phyloP scores from a whole-genome alignment of 2,329 filamentous ascomycete species.

The Metarhizium sp. region DNA sequence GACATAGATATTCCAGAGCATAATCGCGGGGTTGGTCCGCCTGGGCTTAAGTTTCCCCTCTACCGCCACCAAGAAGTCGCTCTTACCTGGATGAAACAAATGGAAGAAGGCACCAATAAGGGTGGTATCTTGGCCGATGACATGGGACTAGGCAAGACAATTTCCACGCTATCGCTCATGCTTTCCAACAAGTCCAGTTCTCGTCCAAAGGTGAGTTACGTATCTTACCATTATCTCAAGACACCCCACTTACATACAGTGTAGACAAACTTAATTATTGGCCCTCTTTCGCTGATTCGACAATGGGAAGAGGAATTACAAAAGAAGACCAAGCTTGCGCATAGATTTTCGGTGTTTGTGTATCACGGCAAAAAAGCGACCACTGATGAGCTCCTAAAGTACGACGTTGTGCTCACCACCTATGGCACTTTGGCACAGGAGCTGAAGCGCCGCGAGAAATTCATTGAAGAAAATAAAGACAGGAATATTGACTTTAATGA shows the following conservation, averaged over 20 bases:
- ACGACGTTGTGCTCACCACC: constrained; percentile 75
- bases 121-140: constrained; percentile 90
- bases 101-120: constrained; percentile 66
- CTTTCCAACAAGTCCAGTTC: constrained; percentile 52
- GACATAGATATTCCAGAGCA: constrained; percentile 56
- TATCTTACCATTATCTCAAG: constrained; percentile 15
- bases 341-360: constrained; percentile 56
- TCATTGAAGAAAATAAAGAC: constrained; percentile 37
- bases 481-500: constrained; percentile 27
- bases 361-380: constrained; percentile 61
- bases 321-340: constrained; percentile 51
- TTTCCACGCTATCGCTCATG: constrained; percentile 73
- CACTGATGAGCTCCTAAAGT: constrained; percentile 50
- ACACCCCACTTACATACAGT: constrained; percentile 18
- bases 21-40: constrained; percentile 59
- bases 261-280: constrained; percentile 75
- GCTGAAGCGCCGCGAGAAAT: constrained; percentile 53
- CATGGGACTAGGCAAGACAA: constrained; percentile 88
- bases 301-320: constrained; percentile 80
- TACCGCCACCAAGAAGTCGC: constrained; percentile 80
- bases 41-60: constrained; percentile 56
- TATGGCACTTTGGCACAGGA: constrained; percentile 64
- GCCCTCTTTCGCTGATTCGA: constrained; percentile 67
- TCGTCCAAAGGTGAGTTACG: constrained; percentile 23
- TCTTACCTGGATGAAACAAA: constrained; percentile 74